Percentiles rank a stretch among this genome's conserved stretches.
These are phyloP conservation scores for Mycena polygramma DNA, from an alignment of 768 basidiomycete genomes.

Conservation along the genomic window DNA sequence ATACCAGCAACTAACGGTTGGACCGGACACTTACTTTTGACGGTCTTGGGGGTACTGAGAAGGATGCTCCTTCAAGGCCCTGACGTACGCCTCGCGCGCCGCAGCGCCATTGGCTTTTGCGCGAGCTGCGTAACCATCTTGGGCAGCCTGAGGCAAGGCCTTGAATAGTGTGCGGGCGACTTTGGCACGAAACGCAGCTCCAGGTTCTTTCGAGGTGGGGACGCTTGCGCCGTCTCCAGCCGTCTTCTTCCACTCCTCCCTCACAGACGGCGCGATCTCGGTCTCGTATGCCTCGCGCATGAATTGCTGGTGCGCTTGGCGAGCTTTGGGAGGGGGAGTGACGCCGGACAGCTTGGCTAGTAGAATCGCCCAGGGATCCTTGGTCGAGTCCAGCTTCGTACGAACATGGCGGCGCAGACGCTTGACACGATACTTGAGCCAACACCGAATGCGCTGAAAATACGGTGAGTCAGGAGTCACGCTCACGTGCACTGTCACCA, in stretches of 20 bases:
- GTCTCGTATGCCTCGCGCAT: constrained; percentile 12
- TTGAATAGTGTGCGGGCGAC: constrained; percentile 2
- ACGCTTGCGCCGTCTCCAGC: neutral
- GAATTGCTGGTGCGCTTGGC: constrained; percentile 17
- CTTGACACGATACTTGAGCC: neutral
- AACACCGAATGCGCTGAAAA: constrained; percentile 1
- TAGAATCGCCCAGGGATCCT: neutral
- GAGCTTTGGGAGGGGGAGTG: constrained; percentile 5
- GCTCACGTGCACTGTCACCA: too few relatives aligned
- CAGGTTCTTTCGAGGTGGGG: neutral
- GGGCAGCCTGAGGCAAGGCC: neutral
- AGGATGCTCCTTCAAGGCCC: neutral
- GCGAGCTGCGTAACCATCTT: neutral
- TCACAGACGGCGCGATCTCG: constrained; percentile 2
- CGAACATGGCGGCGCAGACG: neutral
- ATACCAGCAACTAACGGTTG: neutral
- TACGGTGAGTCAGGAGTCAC: neutral
- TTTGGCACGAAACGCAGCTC: neutral
- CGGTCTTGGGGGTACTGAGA: neutral
- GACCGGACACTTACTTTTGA: constrained; percentile 13
- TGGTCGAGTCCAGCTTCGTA: neutral
- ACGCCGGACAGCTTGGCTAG: constrained; percentile 10
- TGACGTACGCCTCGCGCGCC: neutral
- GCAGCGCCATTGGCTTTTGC: neutral
- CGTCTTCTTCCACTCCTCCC: neutral